Base-by-base conservation (phyloP, 768 basidiomycete genomes). In the Scleroderma bovista region DNA sequence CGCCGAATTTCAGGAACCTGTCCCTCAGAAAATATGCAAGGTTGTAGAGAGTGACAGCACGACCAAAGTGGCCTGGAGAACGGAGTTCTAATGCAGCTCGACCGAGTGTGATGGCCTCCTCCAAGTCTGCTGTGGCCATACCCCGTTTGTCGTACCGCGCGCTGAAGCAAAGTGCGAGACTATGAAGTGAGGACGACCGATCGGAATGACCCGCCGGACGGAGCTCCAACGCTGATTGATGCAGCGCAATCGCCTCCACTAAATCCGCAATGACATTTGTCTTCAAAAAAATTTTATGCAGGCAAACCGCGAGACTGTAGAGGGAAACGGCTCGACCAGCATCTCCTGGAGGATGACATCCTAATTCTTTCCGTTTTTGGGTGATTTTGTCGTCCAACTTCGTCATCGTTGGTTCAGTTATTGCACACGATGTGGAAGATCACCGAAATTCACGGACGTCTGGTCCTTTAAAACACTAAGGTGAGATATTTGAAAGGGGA, bases 1-100 rank as follows among this genome's bases (percentile, higher is more conserved):
- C n/a, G 13, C 34, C 34, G 4, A 41, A 19, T 63, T 65, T 46
- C 69, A 62, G 50, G 65, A 72, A 3, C 59, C 67, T 23, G 34
- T 13, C 6, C 34, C 34, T 36, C 12, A 36, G 34, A 12, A 13
- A 5, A 5, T 53, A 5, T 24, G 12, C 41, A 15, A 42, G 23
- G 41, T 23, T 41, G 23, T 11, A 12, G 40, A 41, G 40, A 22
- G 40, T 10, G 6, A 23, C 3, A 23, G 13, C 19, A 11, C 23
- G 41, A 15, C 16, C 22, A 3, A 6, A 16, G 15, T 41, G 40
- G 7, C 20, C 19, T 15, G 6, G 2, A 16, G 40, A 20, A 15
- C 20, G 13, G 15, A 41, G 40, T 16, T 41, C 6, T 23, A 41
- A 24, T 3, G 40, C 40, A 23, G 7, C 2, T 10, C 23, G 40